These are phyloP conservation scores for Rutstroemia sp. DNA, from an alignment of 2,329 filamentous ascomycete species.

Conservation along the genomic window DNA sequence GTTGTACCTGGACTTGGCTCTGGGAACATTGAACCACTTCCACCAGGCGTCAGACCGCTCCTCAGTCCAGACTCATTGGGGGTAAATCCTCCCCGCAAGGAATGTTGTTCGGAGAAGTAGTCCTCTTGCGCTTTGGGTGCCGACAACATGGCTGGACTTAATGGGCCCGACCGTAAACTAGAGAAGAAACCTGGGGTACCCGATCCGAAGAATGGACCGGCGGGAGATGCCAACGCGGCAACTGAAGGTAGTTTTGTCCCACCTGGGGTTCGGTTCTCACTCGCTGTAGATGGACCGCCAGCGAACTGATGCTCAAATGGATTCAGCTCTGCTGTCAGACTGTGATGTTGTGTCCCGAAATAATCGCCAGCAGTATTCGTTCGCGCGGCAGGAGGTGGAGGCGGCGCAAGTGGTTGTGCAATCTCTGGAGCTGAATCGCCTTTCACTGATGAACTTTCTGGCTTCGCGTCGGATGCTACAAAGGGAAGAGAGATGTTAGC, in stretches of 20 bases:
- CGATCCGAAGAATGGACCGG: constrained; percentile 67
- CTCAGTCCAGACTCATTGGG: constrained; percentile 93
- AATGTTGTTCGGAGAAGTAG: constrained; percentile 79
- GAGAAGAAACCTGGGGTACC: constrained; percentile 74
- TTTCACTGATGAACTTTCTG: background rate
- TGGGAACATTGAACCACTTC: constrained; percentile 95
- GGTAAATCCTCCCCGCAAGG: constrained; percentile 78
- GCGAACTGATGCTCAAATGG: constrained; percentile 91
- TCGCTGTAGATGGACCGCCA: constrained; percentile 35
- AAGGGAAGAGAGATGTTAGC: background rate
- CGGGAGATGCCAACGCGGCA: constrained; percentile 83
- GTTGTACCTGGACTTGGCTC: constrained; percentile 82
- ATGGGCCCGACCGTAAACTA: constrained; percentile 78
- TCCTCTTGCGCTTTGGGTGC: constrained; percentile 63
- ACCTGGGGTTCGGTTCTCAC: constrained; percentile 69
- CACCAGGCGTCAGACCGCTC: constrained; percentile 87
- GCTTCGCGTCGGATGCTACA: background rate
- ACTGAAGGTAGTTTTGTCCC: constrained; percentile 80
- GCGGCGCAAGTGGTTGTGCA: background rate
- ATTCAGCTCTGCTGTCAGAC: constrained; percentile 76
- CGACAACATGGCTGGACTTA: constrained; percentile 96
- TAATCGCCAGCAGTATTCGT: constrained; percentile 44
- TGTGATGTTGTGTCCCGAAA: constrained; percentile 36
- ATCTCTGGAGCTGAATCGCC: background rate
- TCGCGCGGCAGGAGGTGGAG: background rate